Evolutionary conservation across 352 stramenopile genomes (phyloP), one percentile per base, ranked within the genome.

Genomic region (Globisporangium paddicum): DNA sequence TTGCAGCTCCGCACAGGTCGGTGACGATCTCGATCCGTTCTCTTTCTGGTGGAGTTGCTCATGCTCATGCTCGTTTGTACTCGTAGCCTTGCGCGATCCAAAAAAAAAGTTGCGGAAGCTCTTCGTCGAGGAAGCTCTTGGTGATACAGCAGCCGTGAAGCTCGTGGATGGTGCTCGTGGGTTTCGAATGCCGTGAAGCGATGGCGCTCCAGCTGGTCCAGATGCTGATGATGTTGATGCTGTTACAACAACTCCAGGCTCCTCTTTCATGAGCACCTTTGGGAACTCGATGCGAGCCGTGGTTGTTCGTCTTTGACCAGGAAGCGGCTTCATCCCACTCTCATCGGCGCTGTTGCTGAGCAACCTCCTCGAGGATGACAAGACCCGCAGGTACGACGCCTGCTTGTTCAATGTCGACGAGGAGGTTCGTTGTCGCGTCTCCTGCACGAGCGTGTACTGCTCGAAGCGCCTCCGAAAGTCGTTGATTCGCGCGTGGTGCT

Each of bases 381-480:
- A 6, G 3, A 49, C 23, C 14, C 19, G 21, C 23, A 55, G 21
- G 34, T 59, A 65, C 14, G 59, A 60, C 25, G 50, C 51, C 10
- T 60, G 50, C 34, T 51, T 58, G 34, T 50, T 26, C 3, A 37
- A 8, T 2, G 9, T 50, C 18, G 25, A 18, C 34, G 34, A n/a
- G 5, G 32, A 48, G 25, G 10, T 55, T 2, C 37, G 44, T 9
- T 26, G 44, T 9, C 44, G 26, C 18, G 45, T 42, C 38, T 44
- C 23, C 25, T 48, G 25, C 32, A 16, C 2, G 23, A 16, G 23
- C 5, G 50, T 23, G 34, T 59, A 34, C 41, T 64, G 59, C 25
- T 46, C 52, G 41, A 89, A 87, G 19, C 79, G 79, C 25, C 68
- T 64, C 0, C 62, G 51, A 38, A 89, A 89, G 42, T 85, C 73